Conservation (phyloP, 2,329 filamentous ascomycete genomes). For the Neonectria ditissima region DNA sequence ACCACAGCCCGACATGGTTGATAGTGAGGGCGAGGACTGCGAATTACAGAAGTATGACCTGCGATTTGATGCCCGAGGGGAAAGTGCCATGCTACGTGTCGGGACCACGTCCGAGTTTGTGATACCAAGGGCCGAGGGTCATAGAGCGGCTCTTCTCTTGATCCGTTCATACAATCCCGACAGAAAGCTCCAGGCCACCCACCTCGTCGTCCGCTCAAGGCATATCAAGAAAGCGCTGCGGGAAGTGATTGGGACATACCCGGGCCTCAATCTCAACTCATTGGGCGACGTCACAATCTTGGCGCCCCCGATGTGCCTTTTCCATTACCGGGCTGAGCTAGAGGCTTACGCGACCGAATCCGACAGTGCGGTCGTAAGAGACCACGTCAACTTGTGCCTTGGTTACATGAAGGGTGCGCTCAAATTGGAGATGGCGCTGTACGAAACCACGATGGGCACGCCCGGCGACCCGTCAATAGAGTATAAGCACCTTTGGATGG, state of each 20-base stretch:
- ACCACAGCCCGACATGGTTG: not conserved
- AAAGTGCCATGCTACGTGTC: not conserved
- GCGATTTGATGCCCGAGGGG: not conserved
- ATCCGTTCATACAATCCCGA: not conserved
- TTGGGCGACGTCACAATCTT: not conserved
- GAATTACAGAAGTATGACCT: slow-evolving; percentile 1
- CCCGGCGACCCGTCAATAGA: not conserved
- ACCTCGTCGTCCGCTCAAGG: not conserved
- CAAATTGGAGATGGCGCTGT: not conserved
- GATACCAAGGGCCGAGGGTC: not conserved
- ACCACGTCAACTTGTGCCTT: slow-evolving; percentile 1
- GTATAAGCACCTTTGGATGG: not conserved
- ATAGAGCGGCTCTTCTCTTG: not conserved
- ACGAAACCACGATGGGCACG: not conserved
- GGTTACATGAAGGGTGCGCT: not conserved
- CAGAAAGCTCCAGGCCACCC: not conserved
- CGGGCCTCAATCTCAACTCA: not conserved
- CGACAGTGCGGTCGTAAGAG: not conserved
- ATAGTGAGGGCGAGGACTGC: slow-evolving; percentile 4
- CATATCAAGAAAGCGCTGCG: slow-evolving; percentile 1
- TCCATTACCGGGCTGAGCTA: slow-evolving; percentile 3
- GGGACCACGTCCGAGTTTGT: slow-evolving; percentile 3
- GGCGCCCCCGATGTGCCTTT: slow-evolving; percentile 7
- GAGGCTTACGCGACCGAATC: not conserved
- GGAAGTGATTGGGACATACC: slow-evolving; percentile 8